phyloP scores from a whole-genome alignment of 2,329 filamentous ascomycete genomes.

The Xylariaceae sp. region DNA sequence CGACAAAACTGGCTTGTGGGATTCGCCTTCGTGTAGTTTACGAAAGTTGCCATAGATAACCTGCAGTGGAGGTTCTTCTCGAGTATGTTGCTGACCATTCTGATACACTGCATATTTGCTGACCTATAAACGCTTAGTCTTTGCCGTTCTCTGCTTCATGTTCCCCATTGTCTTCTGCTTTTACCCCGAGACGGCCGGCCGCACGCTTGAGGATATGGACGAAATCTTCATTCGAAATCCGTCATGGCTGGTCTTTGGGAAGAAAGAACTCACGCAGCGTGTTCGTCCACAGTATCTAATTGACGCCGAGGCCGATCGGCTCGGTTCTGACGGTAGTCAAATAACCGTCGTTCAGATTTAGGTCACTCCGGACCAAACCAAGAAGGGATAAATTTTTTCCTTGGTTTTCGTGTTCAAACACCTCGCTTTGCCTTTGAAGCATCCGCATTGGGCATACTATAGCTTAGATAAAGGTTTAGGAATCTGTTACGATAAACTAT shows the following conservation, averaged over 20 bases:
- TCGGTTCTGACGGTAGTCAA: slow-evolving; percentile 7
- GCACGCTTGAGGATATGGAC: slow-evolving; percentile 53
- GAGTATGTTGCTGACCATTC: slow-evolving; percentile 27
- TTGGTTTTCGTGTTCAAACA: too few relatives aligned
- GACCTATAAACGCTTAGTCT: slow-evolving; percentile 20
- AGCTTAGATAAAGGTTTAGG: too few relatives aligned
- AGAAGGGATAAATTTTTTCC: too few relatives aligned
- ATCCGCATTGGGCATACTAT: too few relatives aligned
- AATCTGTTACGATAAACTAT: too few relatives aligned
- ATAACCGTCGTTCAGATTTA: slow-evolving; percentile 6
- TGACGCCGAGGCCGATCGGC: slow-evolving; percentile 33
- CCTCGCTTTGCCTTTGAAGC: too few relatives aligned
- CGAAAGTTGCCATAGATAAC: slow-evolving; percentile 39
- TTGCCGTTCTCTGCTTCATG: slow-evolving; percentile 22
- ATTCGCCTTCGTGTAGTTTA: slow-evolving; percentile 42
- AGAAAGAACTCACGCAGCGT: slow-evolving; percentile 33
- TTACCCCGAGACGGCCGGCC: slow-evolving; percentile 42
- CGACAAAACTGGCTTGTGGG: slow-evolving; percentile 42
- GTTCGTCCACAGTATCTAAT: slow-evolving; percentile 33
- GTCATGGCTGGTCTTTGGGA: slow-evolving; percentile 31
- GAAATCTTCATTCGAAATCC: slow-evolving; percentile 36
- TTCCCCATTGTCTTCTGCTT: slow-evolving; percentile 41
- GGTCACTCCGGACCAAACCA: slow-evolving; percentile 4
- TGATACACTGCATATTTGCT: background rate
- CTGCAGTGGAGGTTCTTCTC: slow-evolving; percentile 41